Conservation (phyloP, 768 basidiomycete species). For the Podaxis sp. region DNA sequence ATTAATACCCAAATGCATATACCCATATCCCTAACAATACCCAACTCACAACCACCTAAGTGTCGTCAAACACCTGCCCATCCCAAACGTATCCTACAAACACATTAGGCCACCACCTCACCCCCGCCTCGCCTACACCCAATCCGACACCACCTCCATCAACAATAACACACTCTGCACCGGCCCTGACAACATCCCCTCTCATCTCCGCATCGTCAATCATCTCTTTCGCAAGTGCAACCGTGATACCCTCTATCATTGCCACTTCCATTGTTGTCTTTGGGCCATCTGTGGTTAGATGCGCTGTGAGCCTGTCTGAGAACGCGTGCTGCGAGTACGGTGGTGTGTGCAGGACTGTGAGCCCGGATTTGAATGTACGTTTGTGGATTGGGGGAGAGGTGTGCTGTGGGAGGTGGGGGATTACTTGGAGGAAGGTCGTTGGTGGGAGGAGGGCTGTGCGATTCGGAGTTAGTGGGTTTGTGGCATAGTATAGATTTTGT, state of each 20-base stretch:
- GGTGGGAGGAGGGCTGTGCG: constrained; percentile 79
- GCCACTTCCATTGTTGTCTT: constrained; percentile 74
- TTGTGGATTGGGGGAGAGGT: constrained; percentile 68
- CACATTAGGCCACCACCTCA: constrained; percentile 72
- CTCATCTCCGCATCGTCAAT: constrained; percentile 63
- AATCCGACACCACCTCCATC: constrained; percentile 30
- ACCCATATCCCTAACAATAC: not conserved
- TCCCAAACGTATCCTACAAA: constrained; percentile 77
- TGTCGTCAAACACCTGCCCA: constrained; percentile 42
- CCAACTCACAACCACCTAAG: constrained; percentile 13
- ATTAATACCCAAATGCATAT: not conserved
- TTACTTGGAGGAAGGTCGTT: constrained; percentile 73
- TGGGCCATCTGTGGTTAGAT: constrained; percentile 49
- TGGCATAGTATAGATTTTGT: not conserved
- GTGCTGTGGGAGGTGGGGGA: constrained; percentile 64
- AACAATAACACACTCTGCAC: constrained; percentile 13
- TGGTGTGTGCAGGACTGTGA: constrained; percentile 84
- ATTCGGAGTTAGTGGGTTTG: not conserved
- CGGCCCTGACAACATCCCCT: constrained; percentile 8
- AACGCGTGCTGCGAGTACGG: constrained; percentile 71
- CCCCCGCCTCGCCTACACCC: constrained; percentile 46
- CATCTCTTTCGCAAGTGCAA: constrained; percentile 79
- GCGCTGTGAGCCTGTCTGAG: constrained; percentile 57
- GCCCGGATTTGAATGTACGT: constrained; percentile 69
- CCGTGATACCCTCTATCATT: constrained; percentile 64